Evolutionary conservation across 2,329 filamentous ascomycete genomes (phyloP), one percentile per base, ranked within the genome.

Genomic region (Pestalotiopsis sp.): DNA sequence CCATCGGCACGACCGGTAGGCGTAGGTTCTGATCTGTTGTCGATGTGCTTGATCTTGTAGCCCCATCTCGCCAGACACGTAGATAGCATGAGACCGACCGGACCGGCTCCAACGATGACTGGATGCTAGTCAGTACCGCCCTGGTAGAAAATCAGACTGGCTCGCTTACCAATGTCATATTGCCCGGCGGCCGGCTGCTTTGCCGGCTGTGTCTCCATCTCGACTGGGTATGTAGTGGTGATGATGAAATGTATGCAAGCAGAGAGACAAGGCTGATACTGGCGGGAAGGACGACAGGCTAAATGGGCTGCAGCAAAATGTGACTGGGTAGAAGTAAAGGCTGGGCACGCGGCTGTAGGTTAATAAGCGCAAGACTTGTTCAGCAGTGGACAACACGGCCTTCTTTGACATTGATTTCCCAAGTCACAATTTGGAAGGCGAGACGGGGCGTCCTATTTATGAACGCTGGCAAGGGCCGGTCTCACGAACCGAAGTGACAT

Each of bases 41-140:
- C 95, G 77, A 97, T 94, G 82, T 97, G 94, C 85, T 95, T 97
- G 80, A 98, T 93, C 80, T 90, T 94, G 85, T 97, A 98, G 23
- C 95, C 95, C 93, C 94, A 97, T 83, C 94, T 87, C 70, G 93
- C 93, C 70, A 98, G 87, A 78, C 93, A 95, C 38, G 94, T 94
- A 9, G 94, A 96, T 27, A 97, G 87, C 82, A 97, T 91, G 68
- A 97, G 88, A 67, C 95, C 95, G 56, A 95, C 94, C 4, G 95
- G 95, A 17, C 95, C 95, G 68, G 95, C 95, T 72, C 95, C 95
- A 67, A 97, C 87, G 73, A 97, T 94, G 74, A 97, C 94, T 89
- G 65, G 87, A 17, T 59, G 3, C 80, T 66, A 14, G 77, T 73
- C 63, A 20, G 23, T 25, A 71, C 69, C 71, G 58, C n/a, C 9